Evolutionary conservation across 2,329 filamentous ascomycete genomes (phyloP).

Genomic region (Pseudogymnoascus sp.): DNA sequence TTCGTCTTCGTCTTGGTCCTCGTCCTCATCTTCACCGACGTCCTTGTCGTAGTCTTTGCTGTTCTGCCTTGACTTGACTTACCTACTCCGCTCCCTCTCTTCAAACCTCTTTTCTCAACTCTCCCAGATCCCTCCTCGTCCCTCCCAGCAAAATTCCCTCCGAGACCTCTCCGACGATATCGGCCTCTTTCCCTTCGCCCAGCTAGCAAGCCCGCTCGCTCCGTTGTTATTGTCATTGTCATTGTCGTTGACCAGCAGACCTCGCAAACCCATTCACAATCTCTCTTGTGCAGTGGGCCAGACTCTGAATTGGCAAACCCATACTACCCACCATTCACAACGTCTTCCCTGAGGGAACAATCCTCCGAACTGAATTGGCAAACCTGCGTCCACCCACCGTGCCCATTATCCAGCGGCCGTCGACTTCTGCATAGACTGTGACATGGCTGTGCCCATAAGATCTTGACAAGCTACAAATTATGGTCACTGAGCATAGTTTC

Average conservation of each 20-base stretch:
- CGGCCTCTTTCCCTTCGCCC: neutral
- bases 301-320: neutral
- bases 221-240: neutral
- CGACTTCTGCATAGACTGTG: neutral
- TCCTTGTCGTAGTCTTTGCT: neutral
- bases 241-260: neutral
- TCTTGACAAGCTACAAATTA: neutral
- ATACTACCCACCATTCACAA: neutral
- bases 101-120: neutral
- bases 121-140: neutral
- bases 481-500: conserved; percentile 5
- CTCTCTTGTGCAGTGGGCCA: neutral
- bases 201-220: neutral
- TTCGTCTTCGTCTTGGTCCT: neutral
- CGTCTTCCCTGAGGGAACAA: neutral
- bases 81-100: neutral
- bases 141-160: neutral
- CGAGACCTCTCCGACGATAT: neutral
- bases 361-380: neutral
- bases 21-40: neutral
- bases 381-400: neutral
- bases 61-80: neutral
- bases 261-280: conserved; percentile 5
- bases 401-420: neutral
- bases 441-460: neutral